A percentile compares a stretch with the other conserved stretches of the same genome.
Conservation (phyloP, 768 basidiomycete genomes). For the Boletus rubroflammeus region DNA sequence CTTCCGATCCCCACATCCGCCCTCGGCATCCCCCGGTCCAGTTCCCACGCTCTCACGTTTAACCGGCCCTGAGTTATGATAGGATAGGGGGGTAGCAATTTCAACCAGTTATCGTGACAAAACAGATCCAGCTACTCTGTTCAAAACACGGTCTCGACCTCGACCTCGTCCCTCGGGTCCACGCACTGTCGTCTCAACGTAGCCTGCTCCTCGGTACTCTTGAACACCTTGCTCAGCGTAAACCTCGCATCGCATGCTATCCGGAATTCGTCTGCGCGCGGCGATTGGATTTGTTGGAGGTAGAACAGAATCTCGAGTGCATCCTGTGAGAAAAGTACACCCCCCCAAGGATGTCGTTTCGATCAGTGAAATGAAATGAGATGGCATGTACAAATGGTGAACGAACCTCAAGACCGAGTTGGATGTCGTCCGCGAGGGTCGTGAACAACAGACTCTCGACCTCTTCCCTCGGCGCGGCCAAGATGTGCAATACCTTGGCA, state of each 20-base stretch:
- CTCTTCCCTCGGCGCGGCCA: slow-evolving; percentile 52
- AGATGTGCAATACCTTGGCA: slow-evolving; percentile 50
- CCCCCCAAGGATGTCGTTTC: background rate
- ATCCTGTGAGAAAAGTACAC: slow-evolving; percentile 37
- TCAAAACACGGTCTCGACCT: slow-evolving; percentile 26
- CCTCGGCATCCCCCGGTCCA: slow-evolving; percentile 18
- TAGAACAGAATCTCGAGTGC: slow-evolving; percentile 47
- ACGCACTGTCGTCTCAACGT: slow-evolving; percentile 32
- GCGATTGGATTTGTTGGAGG: slow-evolving; percentile 47
- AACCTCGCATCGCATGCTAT: slow-evolving; percentile 51
- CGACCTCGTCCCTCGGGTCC: slow-evolving; percentile 19
- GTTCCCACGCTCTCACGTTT: slow-evolving; percentile 18
- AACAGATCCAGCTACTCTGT: background rate
- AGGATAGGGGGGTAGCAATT: too few relatives aligned
- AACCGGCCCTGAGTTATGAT: slow-evolving; percentile 28
- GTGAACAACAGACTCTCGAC: slow-evolving; percentile 58
- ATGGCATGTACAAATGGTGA: background rate
- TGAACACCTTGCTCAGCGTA: slow-evolving; percentile 65
- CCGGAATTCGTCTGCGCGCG: slow-evolving; percentile 60
- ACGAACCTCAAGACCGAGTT: slow-evolving; percentile 46
- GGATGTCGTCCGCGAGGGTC: slow-evolving; percentile 40
- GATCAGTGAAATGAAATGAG: background rate
- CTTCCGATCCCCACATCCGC: background rate
- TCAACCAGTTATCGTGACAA: too few relatives aligned
- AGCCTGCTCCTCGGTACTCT: slow-evolving; percentile 47